Base-by-base conservation (phyloP, 306 rosid genomes). In the Cucurbita maxima region DNA sequence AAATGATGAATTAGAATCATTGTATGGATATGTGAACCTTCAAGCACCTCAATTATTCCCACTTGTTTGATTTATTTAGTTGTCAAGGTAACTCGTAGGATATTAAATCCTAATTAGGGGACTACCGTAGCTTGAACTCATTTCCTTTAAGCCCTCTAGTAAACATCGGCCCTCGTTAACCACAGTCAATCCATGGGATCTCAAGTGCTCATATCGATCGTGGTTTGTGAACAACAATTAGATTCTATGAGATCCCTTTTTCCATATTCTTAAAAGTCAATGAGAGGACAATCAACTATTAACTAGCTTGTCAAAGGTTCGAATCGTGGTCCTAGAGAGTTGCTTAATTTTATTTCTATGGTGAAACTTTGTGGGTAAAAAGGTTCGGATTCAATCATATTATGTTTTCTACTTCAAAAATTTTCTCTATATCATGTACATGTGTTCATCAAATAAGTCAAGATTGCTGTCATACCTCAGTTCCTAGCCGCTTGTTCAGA, bases 401-500 rank as follows among this genome's bases (percentile, higher is more conserved):
- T 3, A 50, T 50, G 58, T 15, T 30, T 5, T 50, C 59, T 15
- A 51, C 18, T 5, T 34, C 10, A 25, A 70, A 50, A 69, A 1
- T 8, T 13, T 12, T 25, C 38, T 12, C 1, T 25, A 18, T 12
- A 1, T 9, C 22, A 34, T 70, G 1, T 34, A 30, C 51, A 8
- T 22, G 4, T 7, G 16, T 7, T 30, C 25, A 30, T n/a, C 4
- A 13, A 70, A 50, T 70, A 16, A 40, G 73, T 47, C 22, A 34
- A 13, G 45, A 70, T 51, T 34, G 47, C 47, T 70, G 19, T 68
- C 56, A 78, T 82, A 94, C 97, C 96, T 90, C 96, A 30, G 98
- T 90, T 77, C 90, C 95, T 34, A 90, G 84, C 36, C 98, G 90
- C 90, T 88, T 94, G 82, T 94, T 94, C 76, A 94, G 85, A 47